Evolutionary conservation across 495 filamentous ascomycete species (phyloP).

Genomic region (Schizothecium vesticola): DNA sequence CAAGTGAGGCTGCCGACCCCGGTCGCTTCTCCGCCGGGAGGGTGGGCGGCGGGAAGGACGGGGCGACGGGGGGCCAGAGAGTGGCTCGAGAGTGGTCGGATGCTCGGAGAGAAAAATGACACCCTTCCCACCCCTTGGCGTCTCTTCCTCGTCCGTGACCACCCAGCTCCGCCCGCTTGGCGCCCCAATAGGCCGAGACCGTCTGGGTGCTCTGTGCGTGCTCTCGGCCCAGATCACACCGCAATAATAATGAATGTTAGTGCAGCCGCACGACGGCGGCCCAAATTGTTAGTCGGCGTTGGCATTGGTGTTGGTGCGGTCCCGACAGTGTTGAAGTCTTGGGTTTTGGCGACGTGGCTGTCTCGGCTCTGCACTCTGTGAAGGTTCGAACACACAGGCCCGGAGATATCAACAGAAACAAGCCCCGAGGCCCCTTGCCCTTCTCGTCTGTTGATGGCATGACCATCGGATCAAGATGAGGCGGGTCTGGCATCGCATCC

Average conservation of each 20-base stretch:
- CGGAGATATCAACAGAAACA: not conserved
- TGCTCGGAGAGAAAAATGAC: constrained; percentile 6
- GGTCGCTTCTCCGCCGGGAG: constrained; percentile 6
- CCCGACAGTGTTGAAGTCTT: not conserved
- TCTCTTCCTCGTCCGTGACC: not conserved
- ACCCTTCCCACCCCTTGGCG: not conserved
- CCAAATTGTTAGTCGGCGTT: not conserved
- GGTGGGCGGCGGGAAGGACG: not conserved
- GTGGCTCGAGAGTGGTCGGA: constrained; percentile 5
- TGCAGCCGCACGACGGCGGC: not conserved
- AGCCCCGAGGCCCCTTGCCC: not conserved
- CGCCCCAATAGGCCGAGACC: not conserved
- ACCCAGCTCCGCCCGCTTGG: not conserved
- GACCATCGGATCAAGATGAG: not conserved
- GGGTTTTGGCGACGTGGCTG: not conserved
- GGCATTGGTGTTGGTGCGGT: not conserved
- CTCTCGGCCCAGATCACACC: not conserved
- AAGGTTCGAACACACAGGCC: not conserved
- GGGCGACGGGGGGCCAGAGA: not conserved
- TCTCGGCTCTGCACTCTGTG: not conserved
- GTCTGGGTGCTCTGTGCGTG: not conserved
- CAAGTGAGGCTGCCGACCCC: constrained; percentile 29
- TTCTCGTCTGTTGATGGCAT: not conserved
- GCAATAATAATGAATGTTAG: not conserved
- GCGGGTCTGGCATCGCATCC: not conserved